Conservation (phyloP, 2,329 filamentous ascomycete genomes). For the Dryadomyces quercus-mongolicae region DNA sequence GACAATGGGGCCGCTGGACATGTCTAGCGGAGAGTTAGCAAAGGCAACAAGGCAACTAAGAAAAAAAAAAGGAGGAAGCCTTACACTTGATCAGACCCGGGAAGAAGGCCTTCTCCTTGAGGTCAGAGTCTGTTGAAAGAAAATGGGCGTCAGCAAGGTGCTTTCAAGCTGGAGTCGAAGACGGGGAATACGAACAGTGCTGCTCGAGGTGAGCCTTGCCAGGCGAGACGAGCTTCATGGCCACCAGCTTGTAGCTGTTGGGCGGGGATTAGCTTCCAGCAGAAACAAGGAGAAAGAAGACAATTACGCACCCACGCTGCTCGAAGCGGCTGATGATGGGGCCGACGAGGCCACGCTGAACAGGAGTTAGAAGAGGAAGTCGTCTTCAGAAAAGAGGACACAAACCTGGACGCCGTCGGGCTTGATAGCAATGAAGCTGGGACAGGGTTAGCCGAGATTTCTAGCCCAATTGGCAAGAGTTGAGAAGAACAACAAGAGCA, state of each 20-base stretch:
- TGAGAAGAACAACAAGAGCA: not conserved
- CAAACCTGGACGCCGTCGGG: constrained; percentile 96
- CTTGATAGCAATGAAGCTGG: constrained; percentile 99
- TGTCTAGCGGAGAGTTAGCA: constrained; percentile 48
- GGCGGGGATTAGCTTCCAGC: not conserved
- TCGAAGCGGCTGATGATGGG: constrained; percentile 98
- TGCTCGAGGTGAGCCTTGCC: constrained; percentile 92
- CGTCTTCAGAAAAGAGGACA: not conserved
- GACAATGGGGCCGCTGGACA: constrained; percentile 90
- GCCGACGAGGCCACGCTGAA: constrained; percentile 80
- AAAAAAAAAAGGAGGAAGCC: constrained; percentile 19
- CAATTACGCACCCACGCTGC: constrained; percentile 55
- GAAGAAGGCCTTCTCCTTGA: constrained; percentile 95
- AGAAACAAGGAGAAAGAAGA: constrained; percentile 9
- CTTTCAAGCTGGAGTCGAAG: not conserved
- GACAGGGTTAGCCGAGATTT: constrained; percentile 8
- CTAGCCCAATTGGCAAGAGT: not conserved
- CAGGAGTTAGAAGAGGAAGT: not conserved
- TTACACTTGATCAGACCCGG: constrained; percentile 80
- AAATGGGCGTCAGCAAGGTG: not conserved
- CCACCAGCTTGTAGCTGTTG: constrained; percentile 86
- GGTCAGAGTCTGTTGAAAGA: constrained; percentile 55
- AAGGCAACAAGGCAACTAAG: not conserved
- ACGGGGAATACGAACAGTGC: constrained; percentile 53
- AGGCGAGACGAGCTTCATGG: constrained; percentile 88